Evolutionary conservation across 2,329 filamentous ascomycete genomes (phyloP).

Genomic region (Clarireedia sp.): DNA sequence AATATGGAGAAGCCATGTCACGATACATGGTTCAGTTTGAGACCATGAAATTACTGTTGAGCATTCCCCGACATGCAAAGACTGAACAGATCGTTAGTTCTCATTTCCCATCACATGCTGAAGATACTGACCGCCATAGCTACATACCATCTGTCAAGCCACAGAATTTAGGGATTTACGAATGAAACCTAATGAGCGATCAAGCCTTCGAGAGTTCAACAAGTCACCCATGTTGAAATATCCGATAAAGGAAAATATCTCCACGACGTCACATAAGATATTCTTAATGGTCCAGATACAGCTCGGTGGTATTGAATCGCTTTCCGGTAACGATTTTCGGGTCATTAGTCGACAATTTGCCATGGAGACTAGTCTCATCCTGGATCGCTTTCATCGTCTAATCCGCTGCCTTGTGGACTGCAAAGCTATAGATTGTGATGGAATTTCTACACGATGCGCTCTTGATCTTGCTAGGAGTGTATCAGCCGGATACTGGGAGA

Average conservation of each 20-base stretch:
- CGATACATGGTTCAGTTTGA: slow-evolving; percentile 72
- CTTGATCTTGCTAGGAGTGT: slow-evolving; percentile 74
- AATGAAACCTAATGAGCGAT: slow-evolving; percentile 61
- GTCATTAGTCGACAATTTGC: slow-evolving; percentile 48
- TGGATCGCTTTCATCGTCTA: slow-evolving; percentile 61
- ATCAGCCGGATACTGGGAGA: slow-evolving; percentile 67
- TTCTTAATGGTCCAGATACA: slow-evolving; percentile 71
- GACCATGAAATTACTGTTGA: slow-evolving; percentile 67
- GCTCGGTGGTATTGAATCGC: slow-evolving; percentile 58
- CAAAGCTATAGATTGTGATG: slow-evolving; percentile 51
- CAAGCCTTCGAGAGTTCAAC: slow-evolving; percentile 65
- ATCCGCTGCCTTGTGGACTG: slow-evolving; percentile 73
- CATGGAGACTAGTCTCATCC: slow-evolving; percentile 55
- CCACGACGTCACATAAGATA: slow-evolving; percentile 62
- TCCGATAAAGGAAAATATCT: slow-evolving; percentile 60
- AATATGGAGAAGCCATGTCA: slow-evolving; percentile 74
- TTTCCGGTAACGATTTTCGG: slow-evolving; percentile 47
- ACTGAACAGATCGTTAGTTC: slow-evolving; percentile 59
- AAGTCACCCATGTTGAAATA: slow-evolving; percentile 60
- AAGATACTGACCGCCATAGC: slow-evolving; percentile 37
- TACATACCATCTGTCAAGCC: slow-evolving; percentile 59
- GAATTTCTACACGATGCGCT: slow-evolving; percentile 56
- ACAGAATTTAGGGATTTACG: slow-evolving; percentile 66
- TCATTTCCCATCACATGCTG: neutral
- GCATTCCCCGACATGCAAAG: slow-evolving; percentile 50